Conservation (phyloP, 2,329 filamentous ascomycete species). For the Chaetomium sp. region DNA sequence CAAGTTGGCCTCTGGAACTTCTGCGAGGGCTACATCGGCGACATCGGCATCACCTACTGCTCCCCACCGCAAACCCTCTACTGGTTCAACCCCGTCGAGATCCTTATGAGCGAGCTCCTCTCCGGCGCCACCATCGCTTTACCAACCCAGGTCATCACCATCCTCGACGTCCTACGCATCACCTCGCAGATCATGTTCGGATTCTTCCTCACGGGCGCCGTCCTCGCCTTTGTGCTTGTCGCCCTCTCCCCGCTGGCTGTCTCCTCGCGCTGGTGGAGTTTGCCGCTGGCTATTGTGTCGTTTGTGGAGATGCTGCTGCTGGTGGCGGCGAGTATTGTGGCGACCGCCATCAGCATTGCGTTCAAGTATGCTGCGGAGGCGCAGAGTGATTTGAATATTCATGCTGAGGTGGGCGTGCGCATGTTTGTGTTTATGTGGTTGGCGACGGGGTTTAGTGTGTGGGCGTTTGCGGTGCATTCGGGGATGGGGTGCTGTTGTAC, state of each 20-base stretch:
- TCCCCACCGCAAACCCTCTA: slow-evolving; percentile 64
- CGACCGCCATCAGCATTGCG: slow-evolving; percentile 76
- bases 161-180: slow-evolving; percentile 66
- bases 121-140: slow-evolving; percentile 77
- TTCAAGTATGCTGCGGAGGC: slow-evolving; percentile 70
- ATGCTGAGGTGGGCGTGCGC: slow-evolving; percentile 58
- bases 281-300: slow-evolving; percentile 62
- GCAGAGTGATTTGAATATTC: slow-evolving; percentile 69
- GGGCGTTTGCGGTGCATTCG: slow-evolving; percentile 68
- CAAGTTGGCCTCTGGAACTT: slow-evolving; percentile 88
- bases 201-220: slow-evolving; percentile 68
- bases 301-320: slow-evolving; percentile 62
- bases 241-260: slow-evolving; percentile 55
- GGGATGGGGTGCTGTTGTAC: slow-evolving; percentile 73
- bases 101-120: slow-evolving; percentile 73
- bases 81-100: slow-evolving; percentile 86
- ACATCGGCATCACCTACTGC: slow-evolving; percentile 66
- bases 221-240: slow-evolving; percentile 66
- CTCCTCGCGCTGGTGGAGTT: slow-evolving; percentile 51
- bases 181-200: slow-evolving; percentile 84
- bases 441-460: slow-evolving; percentile 56
- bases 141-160: slow-evolving; percentile 64
- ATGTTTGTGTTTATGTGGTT: slow-evolving; percentile 94
- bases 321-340: slow-evolving; percentile 64
- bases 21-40: slow-evolving; percentile 74